Evolutionary conservation across 2,329 filamentous ascomycete species (phyloP).

Genomic region (Alternaria sp.): DNA sequence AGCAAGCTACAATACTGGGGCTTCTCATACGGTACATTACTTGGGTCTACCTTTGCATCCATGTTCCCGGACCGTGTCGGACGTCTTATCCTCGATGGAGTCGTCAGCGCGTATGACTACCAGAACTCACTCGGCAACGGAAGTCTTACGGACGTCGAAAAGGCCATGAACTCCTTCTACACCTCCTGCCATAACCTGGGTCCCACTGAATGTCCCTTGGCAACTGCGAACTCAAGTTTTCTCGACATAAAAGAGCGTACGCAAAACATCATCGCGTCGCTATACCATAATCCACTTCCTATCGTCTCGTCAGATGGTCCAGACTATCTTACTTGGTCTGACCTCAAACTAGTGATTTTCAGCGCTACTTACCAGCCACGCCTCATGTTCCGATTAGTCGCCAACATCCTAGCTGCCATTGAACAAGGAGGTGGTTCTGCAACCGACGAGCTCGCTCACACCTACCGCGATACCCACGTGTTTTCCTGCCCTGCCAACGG

Average conservation of each 20-base stretch:
- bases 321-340: constrained; percentile 53
- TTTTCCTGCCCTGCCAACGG: constrained; percentile 41
- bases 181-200: constrained; percentile 56
- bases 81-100: constrained; percentile 55
- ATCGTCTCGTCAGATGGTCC: constrained; percentile 41
- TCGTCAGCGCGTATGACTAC: constrained; percentile 53
- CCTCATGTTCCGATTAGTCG: constrained; percentile 46
- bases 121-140: constrained; percentile 51
- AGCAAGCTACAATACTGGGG: constrained; percentile 57
- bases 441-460: constrained; percentile 35
- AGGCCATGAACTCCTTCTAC: constrained; percentile 56
- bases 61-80: constrained; percentile 52
- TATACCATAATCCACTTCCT: constrained; percentile 54
- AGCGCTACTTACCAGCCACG: constrained; percentile 49
- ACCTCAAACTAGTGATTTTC: constrained; percentile 52
- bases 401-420: constrained; percentile 47
- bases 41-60: constrained; percentile 50
- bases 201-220: constrained; percentile 52
- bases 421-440: constrained; percentile 38
- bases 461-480: constrained; percentile 30
- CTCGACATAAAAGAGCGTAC: constrained; percentile 50
- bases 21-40: constrained; percentile 59
- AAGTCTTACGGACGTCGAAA: constrained; percentile 57
- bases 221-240: constrained; percentile 44
- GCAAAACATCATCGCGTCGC: constrained; percentile 44